phyloP scores from a whole-genome alignment of 2,329 filamentous ascomycete species.

The Penicillium sp. region DNA sequence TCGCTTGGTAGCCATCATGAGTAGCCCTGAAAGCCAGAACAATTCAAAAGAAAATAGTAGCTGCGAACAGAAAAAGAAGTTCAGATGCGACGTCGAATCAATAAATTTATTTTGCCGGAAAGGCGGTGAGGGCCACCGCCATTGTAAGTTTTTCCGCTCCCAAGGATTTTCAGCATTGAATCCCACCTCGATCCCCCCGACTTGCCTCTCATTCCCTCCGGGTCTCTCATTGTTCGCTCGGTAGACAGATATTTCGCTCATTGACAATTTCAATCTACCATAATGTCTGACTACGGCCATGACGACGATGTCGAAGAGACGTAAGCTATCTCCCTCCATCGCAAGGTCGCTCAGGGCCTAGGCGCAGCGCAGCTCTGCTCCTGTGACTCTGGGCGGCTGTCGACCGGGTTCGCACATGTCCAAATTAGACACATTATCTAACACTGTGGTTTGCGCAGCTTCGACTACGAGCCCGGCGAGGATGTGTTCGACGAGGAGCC shows the following conservation, averaged over 20 bases:
- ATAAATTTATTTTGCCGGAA: constrained; percentile 35
- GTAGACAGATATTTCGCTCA: constrained; percentile 12
- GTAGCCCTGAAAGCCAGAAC: neutral
- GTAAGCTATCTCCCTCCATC: constrained; percentile 39
- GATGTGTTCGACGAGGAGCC: constrained; percentile 63
- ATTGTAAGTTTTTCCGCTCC: constrained; percentile 38
- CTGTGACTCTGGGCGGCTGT: constrained; percentile 5
- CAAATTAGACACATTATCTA: constrained; percentile 25
- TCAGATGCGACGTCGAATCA: constrained; percentile 6
- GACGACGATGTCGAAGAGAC: constrained; percentile 60
- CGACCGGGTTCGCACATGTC: constrained; percentile 2
- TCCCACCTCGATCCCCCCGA: constrained; percentile 14
- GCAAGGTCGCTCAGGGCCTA: constrained; percentile 1
- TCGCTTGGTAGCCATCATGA: constrained; percentile 37
- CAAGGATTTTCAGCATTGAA: constrained; percentile 24
- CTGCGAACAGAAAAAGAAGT: neutral
- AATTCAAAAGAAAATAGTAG: neutral
- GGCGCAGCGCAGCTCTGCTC: constrained; percentile 14
- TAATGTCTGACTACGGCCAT: constrained; percentile 72
- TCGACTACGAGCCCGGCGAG: constrained; percentile 57
- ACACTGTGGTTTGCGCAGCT: constrained; percentile 29
- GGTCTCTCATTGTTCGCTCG: constrained; percentile 17
- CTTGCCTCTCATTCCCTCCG: constrained; percentile 18
- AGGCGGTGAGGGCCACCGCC: constrained; percentile 32
- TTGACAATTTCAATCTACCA: constrained; percentile 14